Evolutionary conservation across 106 monocot genomes (phyloP).

Genomic region (Acorus gramineus): DNA sequence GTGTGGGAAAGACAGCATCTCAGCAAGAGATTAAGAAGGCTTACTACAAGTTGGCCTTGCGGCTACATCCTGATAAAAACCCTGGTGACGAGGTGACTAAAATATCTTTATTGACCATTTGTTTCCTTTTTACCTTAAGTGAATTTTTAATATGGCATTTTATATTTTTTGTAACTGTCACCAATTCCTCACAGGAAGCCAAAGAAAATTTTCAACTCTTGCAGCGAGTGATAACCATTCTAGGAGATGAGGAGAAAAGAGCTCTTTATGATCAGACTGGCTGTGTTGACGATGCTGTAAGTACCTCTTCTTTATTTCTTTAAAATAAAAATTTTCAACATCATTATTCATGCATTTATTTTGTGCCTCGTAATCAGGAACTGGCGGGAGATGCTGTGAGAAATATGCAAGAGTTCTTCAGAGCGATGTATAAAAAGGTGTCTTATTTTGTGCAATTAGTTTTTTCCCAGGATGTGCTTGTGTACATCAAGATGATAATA

Average conservation of each 20-base stretch:
- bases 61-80: slow-evolving; percentile 98
- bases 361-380: slow-evolving; percentile 27
- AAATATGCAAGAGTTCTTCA: slow-evolving; percentile 82
- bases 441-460: background rate
- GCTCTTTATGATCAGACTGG: slow-evolving; percentile 94
- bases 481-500: too few relatives aligned
- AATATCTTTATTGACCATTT: background rate
- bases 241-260: slow-evolving; percentile 94
- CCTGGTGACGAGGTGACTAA: slow-evolving; percentile 79
- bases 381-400: slow-evolving; percentile 62
- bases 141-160: background rate
- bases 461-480: too few relatives aligned
- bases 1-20: slow-evolving; percentile 75
- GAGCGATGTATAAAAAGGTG: slow-evolving; percentile 74
- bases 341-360: background rate
- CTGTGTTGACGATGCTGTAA: slow-evolving; percentile 76
- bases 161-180: background rate
- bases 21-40: slow-evolving; percentile 97
- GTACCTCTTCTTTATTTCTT: background rate
- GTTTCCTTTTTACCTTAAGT: background rate
- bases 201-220: slow-evolving; percentile 94
- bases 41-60: slow-evolving; percentile 89
- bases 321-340: background rate
- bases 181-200: slow-evolving; percentile 55
- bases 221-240: slow-evolving; percentile 93